These are phyloP conservation scores for Fusarium sambucinum DNA, from an alignment of 2,329 filamentous ascomycete genomes.

Conservation along the genomic window DNA sequence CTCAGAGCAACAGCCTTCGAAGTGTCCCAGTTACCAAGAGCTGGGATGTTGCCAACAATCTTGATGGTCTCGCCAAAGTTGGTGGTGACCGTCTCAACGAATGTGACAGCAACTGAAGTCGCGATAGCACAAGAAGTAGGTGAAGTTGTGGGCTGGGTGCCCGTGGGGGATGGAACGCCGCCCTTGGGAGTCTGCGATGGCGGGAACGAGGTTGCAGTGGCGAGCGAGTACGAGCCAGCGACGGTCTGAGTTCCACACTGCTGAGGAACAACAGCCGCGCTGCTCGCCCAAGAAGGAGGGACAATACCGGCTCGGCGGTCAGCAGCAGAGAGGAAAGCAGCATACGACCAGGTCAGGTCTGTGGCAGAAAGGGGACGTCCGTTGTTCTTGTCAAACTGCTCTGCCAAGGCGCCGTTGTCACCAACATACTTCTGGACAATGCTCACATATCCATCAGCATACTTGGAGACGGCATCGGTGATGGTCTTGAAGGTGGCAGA, in stretches of 20 bases:
- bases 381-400: constrained; percentile 71
- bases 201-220: constrained; percentile 63
- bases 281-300: constrained; percentile 68
- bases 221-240: constrained; percentile 64
- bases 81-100: constrained; percentile 70
- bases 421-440: constrained; percentile 73
- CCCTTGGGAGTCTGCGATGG: constrained; percentile 59
- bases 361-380: constrained; percentile 70
- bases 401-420: constrained; percentile 72
- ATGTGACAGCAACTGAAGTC: constrained; percentile 69
- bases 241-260: constrained; percentile 62
- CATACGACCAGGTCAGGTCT: constrained; percentile 81
- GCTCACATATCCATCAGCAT: constrained; percentile 71
- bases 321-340: constrained; percentile 74
- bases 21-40: constrained; percentile 73
- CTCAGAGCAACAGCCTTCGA: constrained; percentile 66
- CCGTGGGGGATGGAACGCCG: constrained; percentile 51
- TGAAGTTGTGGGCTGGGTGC: constrained; percentile 44
- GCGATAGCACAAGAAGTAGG: constrained; percentile 54
- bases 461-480: constrained; percentile 66
- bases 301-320: constrained; percentile 67
- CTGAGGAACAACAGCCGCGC: constrained; percentile 60
- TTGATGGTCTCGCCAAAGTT: constrained; percentile 73
- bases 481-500: constrained; percentile 66
- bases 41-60: constrained; percentile 68